A percentile compares a stretch with the other conserved stretches of the same genome.
Evolutionary conservation across 108 stramenopile species (phyloP).

Genomic region (Cyclostephanos tholiformis): DNA sequence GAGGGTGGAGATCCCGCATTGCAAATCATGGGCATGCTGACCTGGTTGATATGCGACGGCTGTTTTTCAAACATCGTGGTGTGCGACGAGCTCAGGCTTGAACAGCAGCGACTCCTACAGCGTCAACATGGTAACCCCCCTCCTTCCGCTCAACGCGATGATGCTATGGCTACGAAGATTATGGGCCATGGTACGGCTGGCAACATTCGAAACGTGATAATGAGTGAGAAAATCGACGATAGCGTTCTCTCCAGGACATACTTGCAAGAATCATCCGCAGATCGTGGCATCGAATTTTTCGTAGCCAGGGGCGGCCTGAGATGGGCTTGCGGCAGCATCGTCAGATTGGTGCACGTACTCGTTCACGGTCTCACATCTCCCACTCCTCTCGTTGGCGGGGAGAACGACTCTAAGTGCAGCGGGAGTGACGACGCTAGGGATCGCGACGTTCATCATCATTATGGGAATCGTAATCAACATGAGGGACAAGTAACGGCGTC

Average conservation of each 20-base stretch:
- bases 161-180: background rate
- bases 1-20: constrained; percentile 41
- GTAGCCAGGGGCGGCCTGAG: constrained; percentile 46
- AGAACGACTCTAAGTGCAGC: background rate
- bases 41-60: constrained; percentile 37
- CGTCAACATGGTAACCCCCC: background rate
- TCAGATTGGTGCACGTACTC: constrained; percentile 37
- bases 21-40: constrained; percentile 45
- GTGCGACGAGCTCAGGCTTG: constrained; percentile 14
- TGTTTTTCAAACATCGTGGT: constrained; percentile 33
- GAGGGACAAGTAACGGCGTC: background rate
- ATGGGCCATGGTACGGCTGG: background rate
- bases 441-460: constrained; percentile 2
- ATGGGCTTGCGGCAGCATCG: constrained; percentile 39
- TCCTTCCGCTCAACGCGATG: background rate
- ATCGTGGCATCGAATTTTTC: constrained; percentile 41
- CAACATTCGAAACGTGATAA: too few relatives aligned
- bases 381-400: background rate
- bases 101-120: background rate
- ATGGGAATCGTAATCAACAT: background rate
- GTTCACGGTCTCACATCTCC: constrained; percentile 18
- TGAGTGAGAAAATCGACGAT: background rate
- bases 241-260: constrained; percentile 8
- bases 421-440: background rate
- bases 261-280: constrained; percentile 18